Evolutionary conservation across 2,329 filamentous ascomycete genomes (phyloP).

Genomic region (Aspergillus amoenus): DNA sequence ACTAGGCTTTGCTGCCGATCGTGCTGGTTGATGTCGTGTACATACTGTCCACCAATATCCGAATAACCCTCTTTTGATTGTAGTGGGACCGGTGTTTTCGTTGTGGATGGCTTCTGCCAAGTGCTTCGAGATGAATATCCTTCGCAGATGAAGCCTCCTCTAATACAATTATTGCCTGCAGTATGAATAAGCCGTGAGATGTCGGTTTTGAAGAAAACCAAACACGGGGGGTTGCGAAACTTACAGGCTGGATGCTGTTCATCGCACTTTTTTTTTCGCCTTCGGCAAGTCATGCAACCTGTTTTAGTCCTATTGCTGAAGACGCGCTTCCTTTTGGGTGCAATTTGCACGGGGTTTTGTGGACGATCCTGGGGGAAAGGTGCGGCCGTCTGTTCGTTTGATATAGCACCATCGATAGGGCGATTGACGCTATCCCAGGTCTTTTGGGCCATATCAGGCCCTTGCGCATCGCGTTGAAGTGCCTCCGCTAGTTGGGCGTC

Average conservation of each 20-base stretch:
- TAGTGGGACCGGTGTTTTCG: constrained; percentile 68
- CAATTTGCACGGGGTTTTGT: constrained; percentile 37
- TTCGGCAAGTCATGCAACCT: constrained; percentile 86
- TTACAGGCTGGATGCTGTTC: constrained; percentile 90
- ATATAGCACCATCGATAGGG: constrained; percentile 36
- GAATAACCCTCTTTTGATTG: constrained; percentile 73
- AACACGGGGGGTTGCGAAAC: constrained; percentile 33
- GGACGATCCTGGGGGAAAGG: constrained; percentile 35
- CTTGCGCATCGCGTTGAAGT: constrained; percentile 51
- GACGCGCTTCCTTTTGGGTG: constrained; percentile 50
- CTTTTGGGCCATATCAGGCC: constrained; percentile 36
- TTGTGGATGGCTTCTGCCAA: constrained; percentile 75
- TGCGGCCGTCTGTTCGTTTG: constrained; percentile 34
- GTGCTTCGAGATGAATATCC: constrained; percentile 80
- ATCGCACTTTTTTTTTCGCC: constrained; percentile 97
- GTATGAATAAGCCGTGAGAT: constrained; percentile 11
- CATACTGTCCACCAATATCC: constrained; percentile 38
- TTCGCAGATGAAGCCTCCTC: constrained; percentile 85
- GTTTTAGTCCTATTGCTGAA: constrained; percentile 97
- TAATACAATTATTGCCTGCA: constrained; percentile 81
- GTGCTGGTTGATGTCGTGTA: constrained; percentile 41
- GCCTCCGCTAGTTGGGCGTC: constrained; percentile 54
- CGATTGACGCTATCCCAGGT: constrained; percentile 35
- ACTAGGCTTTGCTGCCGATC: constrained; percentile 36
- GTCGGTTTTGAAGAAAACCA: neutral